A percentile compares a stretch with the other conserved stretches of the same genome.
Evolutionary conservation across 2,329 filamentous ascomycete species (phyloP).

Genomic region (Penicillium thymicola): DNA sequence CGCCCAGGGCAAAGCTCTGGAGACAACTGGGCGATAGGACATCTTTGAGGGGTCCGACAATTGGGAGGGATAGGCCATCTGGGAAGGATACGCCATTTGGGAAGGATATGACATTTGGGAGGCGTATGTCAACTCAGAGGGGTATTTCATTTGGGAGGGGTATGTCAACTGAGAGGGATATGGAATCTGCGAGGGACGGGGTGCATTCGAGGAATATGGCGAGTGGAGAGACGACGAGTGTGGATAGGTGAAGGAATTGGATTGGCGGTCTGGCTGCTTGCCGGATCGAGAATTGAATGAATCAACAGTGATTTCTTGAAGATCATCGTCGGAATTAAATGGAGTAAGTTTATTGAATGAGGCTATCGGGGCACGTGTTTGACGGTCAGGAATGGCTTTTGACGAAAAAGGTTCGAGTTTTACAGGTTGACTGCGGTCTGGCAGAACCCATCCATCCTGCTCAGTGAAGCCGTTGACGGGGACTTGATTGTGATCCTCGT

Average conservation of each 20-base stretch:
- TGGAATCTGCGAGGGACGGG: neutral
- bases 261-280: neutral
- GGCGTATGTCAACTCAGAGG: neutral
- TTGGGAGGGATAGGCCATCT: neutral
- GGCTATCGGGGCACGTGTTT: neutral
- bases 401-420: neutral
- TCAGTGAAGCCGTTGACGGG: neutral
- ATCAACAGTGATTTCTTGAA: slow-evolving; percentile 23
- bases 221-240: neutral
- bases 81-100: neutral
- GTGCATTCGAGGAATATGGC: neutral
- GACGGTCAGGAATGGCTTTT: neutral
- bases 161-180: neutral
- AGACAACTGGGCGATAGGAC: neutral
- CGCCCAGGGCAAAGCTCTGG: slow-evolving; percentile 1
- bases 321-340: slow-evolving; percentile 26
- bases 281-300: slow-evolving; percentile 9
- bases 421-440: slow-evolving; percentile 9
- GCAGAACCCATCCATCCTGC: slow-evolving; percentile 8
- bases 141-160: neutral
- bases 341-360: neutral
- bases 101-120: neutral
- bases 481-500: slow-evolving; percentile 5
- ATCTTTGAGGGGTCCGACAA: neutral
- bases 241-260: neutral